Percentiles rank a stretch among this genome's conserved stretches.
phyloP scores from a whole-genome alignment of 2,329 filamentous ascomycete genomes.

The Acrocalymma vagum region DNA sequence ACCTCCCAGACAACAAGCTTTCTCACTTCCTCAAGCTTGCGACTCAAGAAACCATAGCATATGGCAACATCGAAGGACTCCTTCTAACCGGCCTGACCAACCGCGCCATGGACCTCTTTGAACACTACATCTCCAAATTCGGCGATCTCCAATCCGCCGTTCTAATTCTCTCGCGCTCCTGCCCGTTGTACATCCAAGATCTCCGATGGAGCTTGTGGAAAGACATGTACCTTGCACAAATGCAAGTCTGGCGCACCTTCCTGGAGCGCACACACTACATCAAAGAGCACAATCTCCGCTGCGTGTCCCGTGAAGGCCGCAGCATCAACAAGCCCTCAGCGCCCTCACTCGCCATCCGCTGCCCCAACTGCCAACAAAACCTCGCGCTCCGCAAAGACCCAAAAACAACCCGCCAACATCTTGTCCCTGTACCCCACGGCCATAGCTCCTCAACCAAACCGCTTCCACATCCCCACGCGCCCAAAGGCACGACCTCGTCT shows the following conservation, averaged over 20 bases:
- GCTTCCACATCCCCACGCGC: constrained; percentile 11
- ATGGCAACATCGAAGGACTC: constrained; percentile 79
- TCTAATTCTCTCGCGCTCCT: constrained; percentile 76
- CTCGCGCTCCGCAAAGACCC: constrained; percentile 54
- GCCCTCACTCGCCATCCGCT: constrained; percentile 77
- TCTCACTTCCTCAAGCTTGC: constrained; percentile 58
- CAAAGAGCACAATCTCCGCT: constrained; percentile 76
- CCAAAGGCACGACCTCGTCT: constrained; percentile 37
- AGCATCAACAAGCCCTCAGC: constrained; percentile 69
- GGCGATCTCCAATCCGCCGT: constrained; percentile 82
- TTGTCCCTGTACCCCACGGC: constrained; percentile 26
- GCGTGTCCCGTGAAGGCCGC: constrained; percentile 68
- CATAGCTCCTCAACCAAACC: constrained; percentile 7
- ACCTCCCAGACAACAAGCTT: constrained; percentile 67
- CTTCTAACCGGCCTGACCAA: constrained; percentile 81
- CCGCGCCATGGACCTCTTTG: constrained; percentile 75
- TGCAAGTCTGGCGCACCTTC: constrained; percentile 76
- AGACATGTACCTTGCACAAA: constrained; percentile 74
- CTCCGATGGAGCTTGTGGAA: constrained; percentile 79
- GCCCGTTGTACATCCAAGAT: constrained; percentile 80
- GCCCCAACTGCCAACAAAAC: constrained; percentile 73
- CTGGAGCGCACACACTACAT: constrained; percentile 80
- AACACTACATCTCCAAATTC: constrained; percentile 78
- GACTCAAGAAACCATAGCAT: constrained; percentile 66
- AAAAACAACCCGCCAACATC: constrained; percentile 23